Base-by-base conservation (phyloP, 805 yeast genomes). In the Kluyveromyces siamensis region DNA sequence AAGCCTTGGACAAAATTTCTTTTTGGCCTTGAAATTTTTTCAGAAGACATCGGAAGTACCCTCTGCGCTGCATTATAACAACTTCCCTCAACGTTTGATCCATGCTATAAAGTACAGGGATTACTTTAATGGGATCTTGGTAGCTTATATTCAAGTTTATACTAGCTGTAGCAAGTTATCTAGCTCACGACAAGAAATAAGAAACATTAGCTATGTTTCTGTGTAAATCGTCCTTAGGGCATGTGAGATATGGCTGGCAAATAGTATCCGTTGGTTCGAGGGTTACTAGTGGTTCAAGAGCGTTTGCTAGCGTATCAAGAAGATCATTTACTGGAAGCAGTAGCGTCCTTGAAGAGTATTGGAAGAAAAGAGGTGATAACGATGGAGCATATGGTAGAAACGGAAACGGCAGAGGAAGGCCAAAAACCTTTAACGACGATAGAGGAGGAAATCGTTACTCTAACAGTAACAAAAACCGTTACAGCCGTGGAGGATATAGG, bases 361-460 rank as follows among this genome's bases (percentile, higher is more conserved):
- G 35, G 35, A 30, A 13, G 7, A 13, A 30, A 5, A 30, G 35
- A 30, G 35, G 14, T 30, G 35, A 13, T 30, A 13, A 7, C 14
- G 14, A 30, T 10, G 14, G 11, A 11, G 3, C 14, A 13, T 30
- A 30, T 30, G 35, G 35, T 30, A 30, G 35, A 13, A 30, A 30
- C 14, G 35, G 25, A 21, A 21, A 30, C 7, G 14, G 14, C 35
- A 30, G 35, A 30, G 35, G 35, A 30, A 13, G 35, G 35, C 14
- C 35, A 11, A 49, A 49, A 37, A 39, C n/a, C 25, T 49, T 45
- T 44, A 44, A 50, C 39, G 45, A 47, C n/a, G 50, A 50, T 37
- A 35, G 50, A 43, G 30, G 48, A 36, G 21, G 39, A 18, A 44
- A 48, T 33, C 17, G 30, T 30, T 30, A 30, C 35, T 13, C 35